These are phyloP conservation scores for Wallacemonas collosoma DNA, from an alignment of 208 protist genomes.

Conservation along the genomic window DNA sequence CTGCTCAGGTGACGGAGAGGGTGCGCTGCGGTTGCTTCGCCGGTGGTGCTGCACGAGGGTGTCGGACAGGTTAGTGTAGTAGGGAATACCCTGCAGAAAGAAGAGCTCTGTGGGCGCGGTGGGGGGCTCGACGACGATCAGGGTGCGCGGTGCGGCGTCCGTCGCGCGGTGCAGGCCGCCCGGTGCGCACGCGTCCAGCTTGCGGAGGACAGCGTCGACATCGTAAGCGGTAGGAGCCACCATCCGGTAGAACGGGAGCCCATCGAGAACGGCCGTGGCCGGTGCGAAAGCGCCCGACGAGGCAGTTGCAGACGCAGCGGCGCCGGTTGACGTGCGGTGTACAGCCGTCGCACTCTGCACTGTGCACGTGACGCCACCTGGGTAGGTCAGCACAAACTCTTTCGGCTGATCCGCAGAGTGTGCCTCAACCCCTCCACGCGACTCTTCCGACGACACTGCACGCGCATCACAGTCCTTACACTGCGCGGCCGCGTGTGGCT, in stretches of 20 bases:
- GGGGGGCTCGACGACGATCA: slow-evolving; percentile 72
- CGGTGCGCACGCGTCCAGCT: slow-evolving; percentile 32
- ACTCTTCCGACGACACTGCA: no score
- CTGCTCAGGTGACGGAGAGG: slow-evolving; percentile 23
- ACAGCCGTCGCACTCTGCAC: not conserved
- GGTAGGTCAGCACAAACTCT: slow-evolving; percentile 11
- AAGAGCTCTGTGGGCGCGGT: slow-evolving; percentile 47
- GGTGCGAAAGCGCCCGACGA: not conserved
- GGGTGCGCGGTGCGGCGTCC: slow-evolving; percentile 18
- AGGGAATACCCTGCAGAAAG: slow-evolving; percentile 74
- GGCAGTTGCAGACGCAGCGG: not conserved
- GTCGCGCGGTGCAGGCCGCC: slow-evolving; percentile 7
- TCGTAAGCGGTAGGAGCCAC: slow-evolving; percentile 43
- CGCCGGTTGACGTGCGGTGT: no score
- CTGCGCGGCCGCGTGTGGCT: not conserved
- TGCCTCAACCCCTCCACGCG: no score
- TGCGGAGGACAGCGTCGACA: slow-evolving; percentile 35
- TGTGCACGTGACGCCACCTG: slow-evolving; percentile 21
- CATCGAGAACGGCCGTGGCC: not conserved
- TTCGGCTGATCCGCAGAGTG: not conserved
- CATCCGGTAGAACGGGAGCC: slow-evolving; percentile 23
- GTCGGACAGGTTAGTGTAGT: slow-evolving; percentile 35
- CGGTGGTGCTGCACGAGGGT: slow-evolving; percentile 33
- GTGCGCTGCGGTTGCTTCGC: slow-evolving; percentile 20
- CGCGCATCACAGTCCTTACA: no score